phyloP scores from a whole-genome alignment of 2,329 filamentous ascomycete genomes.

The Plenodomus biglobosus region DNA sequence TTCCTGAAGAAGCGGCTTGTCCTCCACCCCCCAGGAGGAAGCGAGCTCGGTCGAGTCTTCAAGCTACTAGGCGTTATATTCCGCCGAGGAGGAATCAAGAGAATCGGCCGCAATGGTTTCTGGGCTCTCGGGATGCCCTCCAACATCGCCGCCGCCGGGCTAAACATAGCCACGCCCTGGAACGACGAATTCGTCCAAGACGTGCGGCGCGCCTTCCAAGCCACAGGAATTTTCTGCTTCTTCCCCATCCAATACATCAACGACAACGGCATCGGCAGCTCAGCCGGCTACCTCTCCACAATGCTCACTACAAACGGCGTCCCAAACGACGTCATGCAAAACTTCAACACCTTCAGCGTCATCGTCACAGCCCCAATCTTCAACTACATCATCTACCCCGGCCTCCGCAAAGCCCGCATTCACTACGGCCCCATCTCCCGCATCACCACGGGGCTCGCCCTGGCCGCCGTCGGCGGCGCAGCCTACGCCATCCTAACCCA shows the following conservation, averaged over 20 bases:
- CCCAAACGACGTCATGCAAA: constrained; percentile 2
- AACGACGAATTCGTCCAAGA: constrained; percentile 3
- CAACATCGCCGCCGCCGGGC: constrained; percentile 1
- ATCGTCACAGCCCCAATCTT: constrained; percentile 2
- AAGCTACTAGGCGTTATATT: background rate
- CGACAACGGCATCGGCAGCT: constrained; percentile 2
- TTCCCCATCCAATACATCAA: constrained; percentile 5
- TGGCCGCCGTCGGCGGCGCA: constrained; percentile 1
- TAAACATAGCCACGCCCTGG: background rate
- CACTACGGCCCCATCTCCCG: constrained; percentile 1
- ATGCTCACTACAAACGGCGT: constrained; percentile 3
- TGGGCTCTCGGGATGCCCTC: constrained; percentile 1
- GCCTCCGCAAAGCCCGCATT: background rate
- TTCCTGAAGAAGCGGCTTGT: constrained; percentile 2
- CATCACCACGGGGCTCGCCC: background rate
- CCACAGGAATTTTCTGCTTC: constrained; percentile 4
- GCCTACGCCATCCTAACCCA: constrained; percentile 1
- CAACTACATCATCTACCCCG: constrained; percentile 2
- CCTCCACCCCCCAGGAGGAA: constrained; percentile 2
- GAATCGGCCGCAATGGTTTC: constrained; percentile 1
- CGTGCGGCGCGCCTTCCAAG: constrained; percentile 1
- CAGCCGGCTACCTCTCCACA: constrained; percentile 1
- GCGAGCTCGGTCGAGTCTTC: constrained; percentile 2
- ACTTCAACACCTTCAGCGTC: constrained; percentile 1
- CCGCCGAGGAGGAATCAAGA: constrained; percentile 1